Evolutionary conservation across 202 grass and related monocot genomes (phyloP), one percentile per base, ranked within the genome.

Genomic region (Elaeis oleifera): DNA sequence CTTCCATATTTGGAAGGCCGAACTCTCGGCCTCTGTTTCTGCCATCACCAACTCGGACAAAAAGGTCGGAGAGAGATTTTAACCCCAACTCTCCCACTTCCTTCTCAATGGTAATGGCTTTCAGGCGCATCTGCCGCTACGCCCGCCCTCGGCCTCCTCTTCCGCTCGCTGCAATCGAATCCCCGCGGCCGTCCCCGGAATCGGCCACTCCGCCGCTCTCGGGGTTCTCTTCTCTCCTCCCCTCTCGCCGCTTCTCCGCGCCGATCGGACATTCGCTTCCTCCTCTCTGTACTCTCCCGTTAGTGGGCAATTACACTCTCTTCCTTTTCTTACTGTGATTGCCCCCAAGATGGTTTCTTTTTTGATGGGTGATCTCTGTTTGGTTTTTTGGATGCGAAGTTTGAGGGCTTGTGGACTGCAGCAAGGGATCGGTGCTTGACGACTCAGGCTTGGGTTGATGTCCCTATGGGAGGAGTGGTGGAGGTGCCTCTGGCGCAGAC

Each of bases 401-500:
- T 25, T 18, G 59, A 11, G 16, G 60, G 18, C 19, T 19, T 14
- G 64, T 18, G 13, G 19, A 0, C 28, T 27, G 6, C 39, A 58
- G 24, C 17, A 11, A 31, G 51, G 11, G 50, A 36, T 72, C 78
- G 87, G 58, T 74, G 65, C 53, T 81, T 79, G 27, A 77, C 71
- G 0, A 81, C 61, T 65, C 71, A 79, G 6, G 70, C 70, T 23
- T 78, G 66, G 54, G 57, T 75, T 18, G 76, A 53, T 22, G 54
- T 26, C 24, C 9, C 58, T 64, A 18, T 61, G 11, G 71, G 71
- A 11, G 68, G 69, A 71, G 60, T 91, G 74, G 87, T 97, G 68
- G 84, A 86, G 5, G 87, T 97, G 18, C 87, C 92, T 9, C 48
- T 97, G 53, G 92, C 92, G 63, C 92, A 97, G 60, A 97, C 92